A percentile compares a stretch with the other conserved stretches of the same genome.
phyloP scores from a whole-genome alignment of 768 basidiomycete species.

The Terana coerulea region DNA sequence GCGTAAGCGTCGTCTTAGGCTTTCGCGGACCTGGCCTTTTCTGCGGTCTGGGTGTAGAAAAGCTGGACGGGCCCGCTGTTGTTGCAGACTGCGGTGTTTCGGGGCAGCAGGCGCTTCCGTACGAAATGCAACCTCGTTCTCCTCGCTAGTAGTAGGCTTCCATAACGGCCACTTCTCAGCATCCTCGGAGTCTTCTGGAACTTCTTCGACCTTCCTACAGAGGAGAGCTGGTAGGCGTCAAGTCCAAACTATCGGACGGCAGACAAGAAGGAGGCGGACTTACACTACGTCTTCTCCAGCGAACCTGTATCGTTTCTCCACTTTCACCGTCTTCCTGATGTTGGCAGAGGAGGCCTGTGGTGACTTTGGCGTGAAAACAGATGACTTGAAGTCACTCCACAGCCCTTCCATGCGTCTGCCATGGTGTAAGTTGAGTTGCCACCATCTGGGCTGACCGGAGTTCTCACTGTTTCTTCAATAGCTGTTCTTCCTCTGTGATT shows the following conservation, averaged over 20 bases:
- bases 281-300: slow-evolving; percentile 77
- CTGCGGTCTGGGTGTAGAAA: slow-evolving; percentile 12
- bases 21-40: slow-evolving; percentile 66
- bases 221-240: slow-evolving; percentile 7
- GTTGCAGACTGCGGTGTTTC: slow-evolving; percentile 13
- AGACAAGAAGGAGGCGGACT: slow-evolving; percentile 25
- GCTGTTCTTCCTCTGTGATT: slow-evolving; percentile 29
- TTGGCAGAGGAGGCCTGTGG: slow-evolving; percentile 15
- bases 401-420: slow-evolving; percentile 62
- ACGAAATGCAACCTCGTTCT: slow-evolving; percentile 6
- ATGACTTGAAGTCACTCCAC: slow-evolving; percentile 69
- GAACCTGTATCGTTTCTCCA: slow-evolving; percentile 68
- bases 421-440: slow-evolving; percentile 6
- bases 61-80: slow-evolving; percentile 8
- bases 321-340: slow-evolving; percentile 49
- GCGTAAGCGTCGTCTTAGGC: slow-evolving; percentile 51
- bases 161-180: slow-evolving; percentile 73
- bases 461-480: slow-evolving; percentile 37
- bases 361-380: slow-evolving; percentile 37
- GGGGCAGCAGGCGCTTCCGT: slow-evolving; percentile 11
- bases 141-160: slow-evolving; percentile 25
- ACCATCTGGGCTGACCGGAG: neutral
- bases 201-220: slow-evolving; percentile 68
- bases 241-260: neutral
- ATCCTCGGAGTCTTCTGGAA: slow-evolving; percentile 67